Base-by-base conservation (phyloP, 75 land plant genomes). In the Gnetum montanum region DNA sequence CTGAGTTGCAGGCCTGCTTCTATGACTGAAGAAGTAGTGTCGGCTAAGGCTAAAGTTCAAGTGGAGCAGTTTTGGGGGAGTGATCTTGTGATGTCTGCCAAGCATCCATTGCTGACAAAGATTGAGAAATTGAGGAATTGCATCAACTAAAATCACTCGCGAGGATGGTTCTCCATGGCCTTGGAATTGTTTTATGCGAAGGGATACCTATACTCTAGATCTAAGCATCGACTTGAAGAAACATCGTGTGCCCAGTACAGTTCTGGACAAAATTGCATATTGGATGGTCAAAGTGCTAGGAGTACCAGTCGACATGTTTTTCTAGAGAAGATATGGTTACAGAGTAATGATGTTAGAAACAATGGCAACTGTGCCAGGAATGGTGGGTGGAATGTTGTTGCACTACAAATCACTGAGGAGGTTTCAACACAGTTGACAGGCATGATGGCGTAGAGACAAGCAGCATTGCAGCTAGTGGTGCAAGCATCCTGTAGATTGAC, bases 301-400 rank as follows among this genome's bases (percentile, higher is more conserved):
- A 18, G 13, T 58, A 6, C 95, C 93, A 1, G 84, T 95, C 1
- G 86, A 92, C 54, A 13, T 92, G 12, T 92, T 94, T 67, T 94
- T 94, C 57, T 87, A 82, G 96, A 78, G 76, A 55, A 56, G 96
- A 31, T 86, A 79, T 51, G 91, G 84, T 4, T 82, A 84, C 58
- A 74, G 87, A 2, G 96, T 84, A 3, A 82, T 90, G 96, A 86
- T 90, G 91, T 58, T 90, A 24, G 96, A 90, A 57, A 90, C 96
- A 0, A 91, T 90, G 40, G 96, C 96, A 0, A 91, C 96, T 1
- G 91, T 90, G 6, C 96, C 96, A 1, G 96, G 96, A 3, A 90
- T 90, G 96, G 96, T 90, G 1, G 96, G 79, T 29, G 96, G 96
- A 1, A 63, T 90, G 91, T 76, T 90, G 0, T 56, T 90, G 18